phyloP scores from a whole-genome alignment of 2,329 filamentous ascomycete genomes.

The Aureobasidium sp. region DNA sequence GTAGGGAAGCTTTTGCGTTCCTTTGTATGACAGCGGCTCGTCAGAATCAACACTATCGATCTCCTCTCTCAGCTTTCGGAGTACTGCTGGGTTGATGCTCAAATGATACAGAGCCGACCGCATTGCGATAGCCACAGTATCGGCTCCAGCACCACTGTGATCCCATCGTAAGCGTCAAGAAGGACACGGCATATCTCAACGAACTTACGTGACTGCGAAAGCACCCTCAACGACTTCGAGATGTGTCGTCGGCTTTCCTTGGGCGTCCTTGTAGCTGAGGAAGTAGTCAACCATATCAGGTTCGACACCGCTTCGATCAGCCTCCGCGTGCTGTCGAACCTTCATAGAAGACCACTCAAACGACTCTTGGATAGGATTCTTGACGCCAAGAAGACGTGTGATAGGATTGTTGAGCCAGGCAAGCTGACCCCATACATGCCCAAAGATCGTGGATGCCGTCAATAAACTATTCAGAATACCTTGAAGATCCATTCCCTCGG shows the following conservation, averaged over 20 bases:
- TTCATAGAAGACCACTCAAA: slow-evolving; percentile 15
- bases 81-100: background rate
- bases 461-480: background rate
- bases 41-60: background rate
- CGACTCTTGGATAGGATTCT: slow-evolving; percentile 13
- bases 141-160: slow-evolving; percentile 14
- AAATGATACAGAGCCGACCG: slow-evolving; percentile 4
- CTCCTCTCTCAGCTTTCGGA: background rate
- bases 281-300: slow-evolving; percentile 20
- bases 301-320: background rate
- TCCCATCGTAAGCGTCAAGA: background rate
- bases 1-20: slow-evolving; percentile 25
- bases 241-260: slow-evolving; percentile 10
- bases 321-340: slow-evolving; percentile 10
- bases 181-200: background rate
- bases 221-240: slow-evolving; percentile 17
- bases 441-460: slow-evolving; percentile 4
- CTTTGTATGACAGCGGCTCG: background rate
- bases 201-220: slow-evolving; percentile 6
- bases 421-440: slow-evolving; percentile 17
- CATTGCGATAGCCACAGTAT: slow-evolving; percentile 14
- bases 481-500: background rate
- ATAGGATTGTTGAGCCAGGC: slow-evolving; percentile 15
- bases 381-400: background rate
- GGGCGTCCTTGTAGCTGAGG: slow-evolving; percentile 8